Evolutionary conservation across 108 stramenopile species (phyloP).

Genomic region (Nitzschia palea): DNA sequence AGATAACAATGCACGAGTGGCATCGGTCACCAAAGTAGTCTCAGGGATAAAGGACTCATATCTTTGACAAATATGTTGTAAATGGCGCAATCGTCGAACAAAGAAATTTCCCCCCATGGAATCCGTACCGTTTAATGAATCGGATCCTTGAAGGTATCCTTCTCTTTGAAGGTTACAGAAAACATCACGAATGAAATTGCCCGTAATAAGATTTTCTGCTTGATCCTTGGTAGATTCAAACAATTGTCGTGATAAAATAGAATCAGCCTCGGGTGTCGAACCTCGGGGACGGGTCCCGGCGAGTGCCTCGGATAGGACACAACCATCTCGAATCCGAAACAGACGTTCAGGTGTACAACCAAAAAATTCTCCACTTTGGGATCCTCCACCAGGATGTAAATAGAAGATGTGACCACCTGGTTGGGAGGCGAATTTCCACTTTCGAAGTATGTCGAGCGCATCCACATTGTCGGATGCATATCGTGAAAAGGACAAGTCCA

Average conservation of each 20-base stretch:
- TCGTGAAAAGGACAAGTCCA: constrained; percentile 45
- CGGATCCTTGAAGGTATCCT: constrained; percentile 26
- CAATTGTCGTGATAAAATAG: constrained; percentile 61
- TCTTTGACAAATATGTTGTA: constrained; percentile 83
- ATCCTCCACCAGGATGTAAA: constrained; percentile 46
- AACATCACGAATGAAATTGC: constrained; percentile 56
- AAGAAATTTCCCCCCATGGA: constrained; percentile 41
- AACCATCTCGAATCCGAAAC: constrained; percentile 49
- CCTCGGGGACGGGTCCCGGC: constrained; percentile 85
- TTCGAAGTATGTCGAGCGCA: constrained; percentile 67
- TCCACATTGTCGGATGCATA: constrained; percentile 17
- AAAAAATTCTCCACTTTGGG: constrained; percentile 57
- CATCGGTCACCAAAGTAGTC: constrained; percentile 21
- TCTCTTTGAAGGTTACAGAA: constrained; percentile 48
- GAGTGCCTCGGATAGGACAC: constrained; percentile 73
- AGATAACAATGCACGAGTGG: constrained; percentile 46
- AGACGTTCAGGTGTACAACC: constrained; percentile 85
- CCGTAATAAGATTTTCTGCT: constrained; percentile 78
- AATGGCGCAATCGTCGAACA: constrained; percentile 73
- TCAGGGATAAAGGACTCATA: constrained; percentile 56
- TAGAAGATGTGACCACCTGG: constrained; percentile 80
- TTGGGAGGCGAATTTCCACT: constrained; percentile 63
- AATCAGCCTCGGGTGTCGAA: constrained; percentile 63
- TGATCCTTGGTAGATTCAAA: constrained; percentile 74
- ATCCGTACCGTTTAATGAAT: not conserved